These are phyloP conservation scores for Penicillium pulvis DNA, from an alignment of 495 filamentous ascomycete species.

Conservation along the genomic window DNA sequence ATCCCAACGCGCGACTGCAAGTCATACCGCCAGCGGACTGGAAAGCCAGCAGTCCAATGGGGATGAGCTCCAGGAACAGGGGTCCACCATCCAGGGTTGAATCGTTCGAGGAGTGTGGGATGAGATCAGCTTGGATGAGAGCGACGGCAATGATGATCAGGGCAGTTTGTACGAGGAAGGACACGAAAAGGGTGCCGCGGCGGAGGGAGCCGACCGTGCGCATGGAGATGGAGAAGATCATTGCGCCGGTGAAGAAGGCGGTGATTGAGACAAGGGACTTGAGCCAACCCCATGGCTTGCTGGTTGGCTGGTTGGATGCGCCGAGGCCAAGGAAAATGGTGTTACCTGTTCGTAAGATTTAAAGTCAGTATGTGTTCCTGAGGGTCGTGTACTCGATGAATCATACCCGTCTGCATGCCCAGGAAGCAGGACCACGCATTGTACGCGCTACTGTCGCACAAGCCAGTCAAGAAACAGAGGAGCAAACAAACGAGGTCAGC, in stretches of 20 bases:
- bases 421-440: slow-evolving; percentile 64
- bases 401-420: slow-evolving; percentile 66
- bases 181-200: slow-evolving; percentile 55
- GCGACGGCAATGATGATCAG: slow-evolving; percentile 61
- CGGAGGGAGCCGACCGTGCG: slow-evolving; percentile 38
- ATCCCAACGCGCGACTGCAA: slow-evolving; percentile 61
- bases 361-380: neutral
- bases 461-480: slow-evolving; percentile 58
- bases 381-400: neutral
- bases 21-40: slow-evolving; percentile 73
- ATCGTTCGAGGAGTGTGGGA: slow-evolving; percentile 42
- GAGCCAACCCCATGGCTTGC: slow-evolving; percentile 62
- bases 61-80: slow-evolving; percentile 52
- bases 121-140: slow-evolving; percentile 53
- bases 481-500: slow-evolving; percentile 57
- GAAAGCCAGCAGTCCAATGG: slow-evolving; percentile 67
- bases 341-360: slow-evolving; percentile 47
- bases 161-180: slow-evolving; percentile 59
- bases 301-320: slow-evolving; percentile 51
- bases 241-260: slow-evolving; percentile 58
- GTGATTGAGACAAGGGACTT: slow-evolving; percentile 62
- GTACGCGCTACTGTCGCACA: slow-evolving; percentile 63
- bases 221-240: slow-evolving; percentile 46
- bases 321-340: slow-evolving; percentile 69
- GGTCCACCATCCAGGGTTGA: slow-evolving; percentile 28